These are phyloP conservation scores for Diaporthe australafricana DNA, from an alignment of 2,329 filamentous ascomycete genomes.

Conservation along the genomic window DNA sequence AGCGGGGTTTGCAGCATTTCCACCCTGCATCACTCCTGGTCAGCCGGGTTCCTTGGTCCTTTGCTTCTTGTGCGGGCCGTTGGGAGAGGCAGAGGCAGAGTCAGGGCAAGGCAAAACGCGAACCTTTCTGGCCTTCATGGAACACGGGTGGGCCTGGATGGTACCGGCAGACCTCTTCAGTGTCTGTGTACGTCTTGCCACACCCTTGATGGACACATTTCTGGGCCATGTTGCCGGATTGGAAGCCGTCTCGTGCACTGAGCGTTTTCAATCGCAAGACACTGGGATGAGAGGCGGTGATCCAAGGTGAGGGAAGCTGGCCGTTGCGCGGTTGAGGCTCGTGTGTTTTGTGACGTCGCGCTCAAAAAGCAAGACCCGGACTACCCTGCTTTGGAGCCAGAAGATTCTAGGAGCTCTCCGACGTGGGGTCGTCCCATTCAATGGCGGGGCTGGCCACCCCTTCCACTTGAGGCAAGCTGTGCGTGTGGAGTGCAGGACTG, in stretches of 20 bases:
- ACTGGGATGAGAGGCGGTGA: neutral
- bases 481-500: too few species aligned
- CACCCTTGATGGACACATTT: constrained; percentile 99
- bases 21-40: constrained; percentile 71
- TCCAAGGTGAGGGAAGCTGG: neutral
- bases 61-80: constrained; percentile 24
- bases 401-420: constrained; percentile 35
- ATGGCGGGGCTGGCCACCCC: neutral
- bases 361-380: constrained; percentile 7
- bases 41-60: constrained; percentile 22
- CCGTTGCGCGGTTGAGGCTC: constrained; percentile 16
- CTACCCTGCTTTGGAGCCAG: constrained; percentile 21
- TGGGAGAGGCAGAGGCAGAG: constrained; percentile 33
- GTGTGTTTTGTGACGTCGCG: constrained; percentile 22
- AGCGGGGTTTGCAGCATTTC: constrained; percentile 98
- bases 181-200: constrained; percentile 86
- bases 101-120: constrained; percentile 36
- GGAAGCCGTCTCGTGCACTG: neutral
- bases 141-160: constrained; percentile 95
- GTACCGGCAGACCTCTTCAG: constrained; percentile 87
- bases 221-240: constrained; percentile 67
- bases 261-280: neutral
- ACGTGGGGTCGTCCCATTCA: constrained; percentile 19
- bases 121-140: constrained; percentile 97
- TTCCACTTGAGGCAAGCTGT: neutral